phyloP scores from a whole-genome alignment of 345 rosid species.

The Melaleuca quinquenervia region DNA sequence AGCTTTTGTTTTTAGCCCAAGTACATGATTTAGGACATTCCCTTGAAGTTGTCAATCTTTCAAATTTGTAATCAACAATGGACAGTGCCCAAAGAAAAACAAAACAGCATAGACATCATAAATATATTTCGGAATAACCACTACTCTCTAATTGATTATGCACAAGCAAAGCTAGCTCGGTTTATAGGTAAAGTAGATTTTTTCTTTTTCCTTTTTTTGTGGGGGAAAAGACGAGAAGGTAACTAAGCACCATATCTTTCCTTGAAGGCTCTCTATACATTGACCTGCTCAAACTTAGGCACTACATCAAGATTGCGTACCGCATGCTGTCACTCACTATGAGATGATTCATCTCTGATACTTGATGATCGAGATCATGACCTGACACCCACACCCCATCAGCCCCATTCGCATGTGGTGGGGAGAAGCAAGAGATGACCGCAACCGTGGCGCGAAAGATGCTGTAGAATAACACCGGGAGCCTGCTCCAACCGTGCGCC shows the following conservation, averaged over 20 bases:
- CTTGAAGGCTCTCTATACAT: not conserved
- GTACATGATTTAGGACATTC: not conserved
- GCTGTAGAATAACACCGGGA: constrained; percentile 20
- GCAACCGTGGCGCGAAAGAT: constrained; percentile 40
- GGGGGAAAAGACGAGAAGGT: not conserved
- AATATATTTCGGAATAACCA: not conserved
- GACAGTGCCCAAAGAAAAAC: not conserved
- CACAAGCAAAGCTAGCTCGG: not conserved
- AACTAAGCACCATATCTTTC: not conserved
- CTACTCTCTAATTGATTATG: not conserved
- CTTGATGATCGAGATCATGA: constrained; percentile 29
- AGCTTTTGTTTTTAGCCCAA: not conserved
- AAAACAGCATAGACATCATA: not conserved
- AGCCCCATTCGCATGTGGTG: constrained; percentile 47
- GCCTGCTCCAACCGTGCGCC: constrained; percentile 21
- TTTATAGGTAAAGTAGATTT: not conserved
- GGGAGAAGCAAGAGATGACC: constrained; percentile 56
- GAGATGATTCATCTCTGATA: constrained; percentile 72
- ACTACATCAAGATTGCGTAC: constrained; percentile 83
- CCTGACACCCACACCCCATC: constrained; percentile 74
- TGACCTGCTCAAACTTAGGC: not conserved
- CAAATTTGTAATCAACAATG: not conserved
- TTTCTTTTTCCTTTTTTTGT: not conserved
- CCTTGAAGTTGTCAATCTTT: not conserved
- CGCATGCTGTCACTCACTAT: constrained; percentile 91